Evolutionary conservation across 176 grass and related monocot species (phyloP).

Genomic region (bread wheat (Triticum aestivum)): DNA sequence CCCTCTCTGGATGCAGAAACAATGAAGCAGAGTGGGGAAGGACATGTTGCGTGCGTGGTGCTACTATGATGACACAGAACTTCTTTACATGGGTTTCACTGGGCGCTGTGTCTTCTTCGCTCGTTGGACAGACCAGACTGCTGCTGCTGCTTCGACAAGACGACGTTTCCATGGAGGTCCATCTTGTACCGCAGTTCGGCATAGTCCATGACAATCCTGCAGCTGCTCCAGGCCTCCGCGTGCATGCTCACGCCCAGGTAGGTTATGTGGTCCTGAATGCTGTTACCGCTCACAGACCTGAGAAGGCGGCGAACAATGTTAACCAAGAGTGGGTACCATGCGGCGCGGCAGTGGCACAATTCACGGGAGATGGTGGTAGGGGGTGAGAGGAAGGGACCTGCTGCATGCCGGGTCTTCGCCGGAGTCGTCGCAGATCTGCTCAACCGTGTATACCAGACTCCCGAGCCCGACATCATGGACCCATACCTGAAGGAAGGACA

Average conservation of each 20-base stretch:
- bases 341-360: neutral
- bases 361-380: neutral
- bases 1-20: slow-evolving; percentile 10
- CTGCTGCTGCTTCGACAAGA: slow-evolving; percentile 55
- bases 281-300: slow-evolving; percentile 70
- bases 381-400: slow-evolving; percentile 39
- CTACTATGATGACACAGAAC: neutral
- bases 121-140: slow-evolving; percentile 14
- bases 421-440: slow-evolving; percentile 72
- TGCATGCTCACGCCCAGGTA: slow-evolving; percentile 73
- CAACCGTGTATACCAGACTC: slow-evolving; percentile 52
- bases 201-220: slow-evolving; percentile 79
- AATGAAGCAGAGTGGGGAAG: neutral
- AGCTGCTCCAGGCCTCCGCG: slow-evolving; percentile 61
- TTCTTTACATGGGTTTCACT: slow-evolving; percentile 32
- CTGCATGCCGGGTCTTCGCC: slow-evolving; percentile 84
- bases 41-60: neutral
- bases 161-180: slow-evolving; percentile 63
- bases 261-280: slow-evolving; percentile 59
- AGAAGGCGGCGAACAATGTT: neutral
- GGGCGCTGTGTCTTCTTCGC: slow-evolving; percentile 28
- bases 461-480: slow-evolving; percentile 52
- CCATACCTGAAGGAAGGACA: slow-evolving; percentile 63
- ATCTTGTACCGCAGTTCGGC: slow-evolving; percentile 58
- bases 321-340: neutral